Evolutionary conservation across 1,284 basidiomycete genomes (phyloP).

Genomic region (Heterobasidion occidentale): DNA sequence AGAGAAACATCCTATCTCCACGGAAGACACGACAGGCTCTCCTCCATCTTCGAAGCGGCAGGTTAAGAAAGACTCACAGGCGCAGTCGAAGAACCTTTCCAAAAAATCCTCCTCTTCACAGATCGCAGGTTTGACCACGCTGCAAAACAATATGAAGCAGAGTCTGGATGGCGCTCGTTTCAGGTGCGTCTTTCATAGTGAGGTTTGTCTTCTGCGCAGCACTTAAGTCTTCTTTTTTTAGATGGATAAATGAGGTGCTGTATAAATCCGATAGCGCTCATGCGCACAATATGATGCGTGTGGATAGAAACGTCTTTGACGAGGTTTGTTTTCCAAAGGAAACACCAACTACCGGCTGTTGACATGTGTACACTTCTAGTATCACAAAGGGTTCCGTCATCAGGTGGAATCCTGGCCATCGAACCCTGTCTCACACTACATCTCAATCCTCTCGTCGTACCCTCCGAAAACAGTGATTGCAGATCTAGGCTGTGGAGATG

Average conservation of each 20-base stretch:
- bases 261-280: constrained; percentile 77
- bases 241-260: constrained; percentile 82
- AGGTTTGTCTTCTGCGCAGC: no score
- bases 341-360: constrained; percentile 4
- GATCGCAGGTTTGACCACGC: constrained; percentile 41
- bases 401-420: constrained; percentile 89
- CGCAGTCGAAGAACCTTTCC: no score
- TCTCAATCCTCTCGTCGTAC: constrained; percentile 48
- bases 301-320: constrained; percentile 67
- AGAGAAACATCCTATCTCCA: not conserved
- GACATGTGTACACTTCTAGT: constrained; percentile 39
- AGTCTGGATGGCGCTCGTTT: constrained; percentile 82
- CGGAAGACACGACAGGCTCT: not conserved
- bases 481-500: constrained; percentile 96
- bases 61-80: not conserved
- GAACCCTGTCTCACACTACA: constrained; percentile 81
- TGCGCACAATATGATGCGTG: constrained; percentile 75
- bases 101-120: not conserved
- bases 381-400: constrained; percentile 83
- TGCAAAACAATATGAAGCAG: constrained; percentile 72
- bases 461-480: constrained; percentile 71
- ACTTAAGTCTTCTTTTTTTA: constrained; percentile 19
- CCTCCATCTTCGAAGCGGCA: not conserved
- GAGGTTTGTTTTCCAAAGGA: constrained; percentile 46
- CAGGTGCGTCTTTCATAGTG: constrained; percentile 38